Conservation (phyloP, 2,329 filamentous ascomycete genomes). For the Bipolaris zeicola region DNA sequence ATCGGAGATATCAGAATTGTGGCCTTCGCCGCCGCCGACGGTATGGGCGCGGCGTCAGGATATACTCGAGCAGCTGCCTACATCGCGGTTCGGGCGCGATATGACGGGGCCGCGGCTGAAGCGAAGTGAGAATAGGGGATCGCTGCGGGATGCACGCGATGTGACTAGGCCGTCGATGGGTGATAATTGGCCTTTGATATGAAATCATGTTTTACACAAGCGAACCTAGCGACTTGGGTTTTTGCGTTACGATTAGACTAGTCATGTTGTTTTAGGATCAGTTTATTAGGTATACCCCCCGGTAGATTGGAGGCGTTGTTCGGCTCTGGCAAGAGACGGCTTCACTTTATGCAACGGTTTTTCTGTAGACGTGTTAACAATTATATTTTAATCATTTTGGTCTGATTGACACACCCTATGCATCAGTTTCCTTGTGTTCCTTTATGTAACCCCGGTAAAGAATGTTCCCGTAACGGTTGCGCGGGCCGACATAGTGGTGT, state of each 20-base stretch:
- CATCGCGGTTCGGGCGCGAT: constrained; percentile 7
- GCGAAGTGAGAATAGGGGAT: neutral
- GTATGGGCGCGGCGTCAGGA: constrained; percentile 15
- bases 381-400: constrained; percentile 23
- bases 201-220: neutral
- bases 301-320: constrained; percentile 12
- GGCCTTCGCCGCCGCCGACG: constrained; percentile 25
- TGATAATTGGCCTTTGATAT: constrained; percentile 4
- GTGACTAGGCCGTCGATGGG: neutral
- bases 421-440: neutral
- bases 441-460: neutral
- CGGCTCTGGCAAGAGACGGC: constrained; percentile 3
- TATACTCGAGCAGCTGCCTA: constrained; percentile 1
- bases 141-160: neutral
- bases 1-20: constrained; percentile 22
- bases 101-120: constrained; percentile 4
- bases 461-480: neutral
- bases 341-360: constrained; percentile 17
- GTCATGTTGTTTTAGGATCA: constrained; percentile 1
- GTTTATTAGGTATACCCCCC: constrained; percentile 28
- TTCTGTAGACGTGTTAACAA: constrained; percentile 38
- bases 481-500: neutral
- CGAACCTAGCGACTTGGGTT: neutral
- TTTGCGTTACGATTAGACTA: constrained; percentile 11
- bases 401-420: constrained; percentile 27